These are phyloP conservation scores for Beauveria bassiana DNA, from an alignment of 2,329 filamentous ascomycete genomes.

Conservation along the genomic window DNA sequence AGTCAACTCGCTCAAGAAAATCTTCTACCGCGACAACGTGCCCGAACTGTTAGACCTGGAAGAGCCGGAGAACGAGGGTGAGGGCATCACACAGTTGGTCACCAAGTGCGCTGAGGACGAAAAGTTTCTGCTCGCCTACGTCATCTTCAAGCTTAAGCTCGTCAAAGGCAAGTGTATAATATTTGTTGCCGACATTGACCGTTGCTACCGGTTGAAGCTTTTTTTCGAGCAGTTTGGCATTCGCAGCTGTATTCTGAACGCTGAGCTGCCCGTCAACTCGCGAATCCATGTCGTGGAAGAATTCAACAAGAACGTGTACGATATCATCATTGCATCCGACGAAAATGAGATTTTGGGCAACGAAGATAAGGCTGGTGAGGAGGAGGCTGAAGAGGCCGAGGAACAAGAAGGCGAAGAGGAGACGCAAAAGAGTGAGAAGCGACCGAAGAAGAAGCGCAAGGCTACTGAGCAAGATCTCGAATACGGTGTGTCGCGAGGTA, in stretches of 20 bases:
- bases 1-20: conserved; percentile 72
- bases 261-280: conserved; percentile 87
- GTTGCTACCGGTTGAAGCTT: conserved; percentile 84
- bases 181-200: conserved; percentile 74
- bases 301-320: conserved; percentile 94
- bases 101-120: conserved; percentile 95
- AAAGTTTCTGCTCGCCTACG: conserved; percentile 87
- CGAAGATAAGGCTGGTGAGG: conserved; percentile 38
- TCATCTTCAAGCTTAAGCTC: conserved; percentile 90
- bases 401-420: conserved; percentile 31
- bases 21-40: conserved; percentile 65
- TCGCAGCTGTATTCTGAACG: conserved; percentile 87
- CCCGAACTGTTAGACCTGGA: conserved; percentile 76
- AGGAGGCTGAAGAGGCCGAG: conserved; percentile 33
- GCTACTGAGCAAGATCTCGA: conserved; percentile 66
- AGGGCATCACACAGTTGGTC: conserved; percentile 77
- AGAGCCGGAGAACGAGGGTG: conserved; percentile 68
- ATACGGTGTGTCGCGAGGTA: conserved; percentile 85
- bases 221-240: conserved; percentile 97
- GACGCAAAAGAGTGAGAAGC: conserved; percentile 20
- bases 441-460: conserved; percentile 54
- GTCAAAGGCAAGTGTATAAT: conserved; percentile 81
- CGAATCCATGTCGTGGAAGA: conserved; percentile 92
- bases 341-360: conserved; percentile 71
- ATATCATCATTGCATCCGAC: conserved; percentile 95